Percentiles rank a stretch among this genome's conserved stretches.
These are phyloP conservation scores for Microsporum canis DNA, from an alignment of 2,329 filamentous ascomycete genomes.

Conservation along the genomic window DNA sequence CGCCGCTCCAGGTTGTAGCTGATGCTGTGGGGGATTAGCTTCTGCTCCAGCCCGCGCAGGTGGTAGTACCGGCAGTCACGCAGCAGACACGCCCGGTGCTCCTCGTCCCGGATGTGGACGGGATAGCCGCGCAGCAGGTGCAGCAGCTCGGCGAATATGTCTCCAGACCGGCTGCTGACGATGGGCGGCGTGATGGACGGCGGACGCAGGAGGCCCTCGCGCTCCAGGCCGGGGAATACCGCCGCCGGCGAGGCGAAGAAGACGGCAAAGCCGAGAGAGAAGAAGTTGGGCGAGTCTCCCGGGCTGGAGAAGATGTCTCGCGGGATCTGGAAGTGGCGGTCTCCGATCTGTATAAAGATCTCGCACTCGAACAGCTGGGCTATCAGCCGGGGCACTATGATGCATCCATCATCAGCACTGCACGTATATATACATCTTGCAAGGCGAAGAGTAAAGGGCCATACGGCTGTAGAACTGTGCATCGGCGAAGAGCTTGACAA, in stretches of 20 bases:
- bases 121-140: slow-evolving; percentile 76
- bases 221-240: slow-evolving; percentile 74
- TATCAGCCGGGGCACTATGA: slow-evolving; percentile 71
- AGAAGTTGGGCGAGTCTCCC: slow-evolving; percentile 91
- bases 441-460: slow-evolving; percentile 19
- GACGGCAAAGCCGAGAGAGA: slow-evolving; percentile 76
- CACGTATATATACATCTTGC: background rate
- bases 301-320: slow-evolving; percentile 75
- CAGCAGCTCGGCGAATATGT: slow-evolving; percentile 71
- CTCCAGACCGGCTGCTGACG: slow-evolving; percentile 70
- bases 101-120: slow-evolving; percentile 60
- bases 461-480: slow-evolving; percentile 84
- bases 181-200: slow-evolving; percentile 74
- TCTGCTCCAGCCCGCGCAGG: slow-evolving; percentile 82
- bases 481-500: slow-evolving; percentile 85
- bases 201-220: slow-evolving; percentile 67
- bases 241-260: slow-evolving; percentile 74
- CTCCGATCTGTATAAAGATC: slow-evolving; percentile 85
- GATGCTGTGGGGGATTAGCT: slow-evolving; percentile 64
- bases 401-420: background rate
- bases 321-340: slow-evolving; percentile 77
- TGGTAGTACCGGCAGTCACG: slow-evolving; percentile 88
- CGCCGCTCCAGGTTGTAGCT: slow-evolving; percentile 60
- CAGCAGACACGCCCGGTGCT: slow-evolving; percentile 65
- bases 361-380: slow-evolving; percentile 84